Base-by-base conservation (phyloP, 352 stramenopile species). In the Hyaloperonospora arabidopsidis region DNA sequence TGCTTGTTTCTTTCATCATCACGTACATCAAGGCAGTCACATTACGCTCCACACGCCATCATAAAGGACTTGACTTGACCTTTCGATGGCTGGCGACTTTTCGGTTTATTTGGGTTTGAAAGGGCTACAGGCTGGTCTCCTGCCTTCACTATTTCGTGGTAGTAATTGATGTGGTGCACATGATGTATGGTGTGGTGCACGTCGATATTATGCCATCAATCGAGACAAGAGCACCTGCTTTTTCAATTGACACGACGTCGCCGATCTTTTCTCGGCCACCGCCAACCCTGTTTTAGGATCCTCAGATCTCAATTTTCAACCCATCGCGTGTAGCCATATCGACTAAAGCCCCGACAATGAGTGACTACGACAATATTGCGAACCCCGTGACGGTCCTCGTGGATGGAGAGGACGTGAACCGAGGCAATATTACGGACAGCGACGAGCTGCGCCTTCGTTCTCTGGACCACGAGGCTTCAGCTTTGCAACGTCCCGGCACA, bases 371-470 rank as follows among this genome's bases (percentile, higher is more conserved):
- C 46, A 46, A 68, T 17, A 59, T 57, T 4, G 43, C 53, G 1
- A 54, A 50, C 15, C 23, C 64, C 1, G 57, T 57, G 25, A 41
- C 49, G 22, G 70, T 68, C 15, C 36, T 74, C 15, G 65, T 70
- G 39, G 61, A 70, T 32, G 65, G 70, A 45, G 61, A 68, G n/a
- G 63, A 70, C 41, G n/a, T 68, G 15, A 38, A 44, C 25, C 55
- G 40, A 21, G 53, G 60, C 32, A 51, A 47, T 41, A 56, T 28
- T 19, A 40, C 38, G n/a, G 53, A 65, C n/a, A 25, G 54, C 23
- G 65, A 53, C 13, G 15, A 44, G 19, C n/a, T 44, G 36, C 57
- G 52, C 0, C 25, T 18, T 18, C 49, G 40, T 0, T 28, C 52
- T 22, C 18, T 32, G 14, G 23, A 22, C 13, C 12, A 29, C 4